Evolutionary conservation across 192 early-diverging fungal genomes (phyloP).

Genomic region (Linnemannia elongata): DNA sequence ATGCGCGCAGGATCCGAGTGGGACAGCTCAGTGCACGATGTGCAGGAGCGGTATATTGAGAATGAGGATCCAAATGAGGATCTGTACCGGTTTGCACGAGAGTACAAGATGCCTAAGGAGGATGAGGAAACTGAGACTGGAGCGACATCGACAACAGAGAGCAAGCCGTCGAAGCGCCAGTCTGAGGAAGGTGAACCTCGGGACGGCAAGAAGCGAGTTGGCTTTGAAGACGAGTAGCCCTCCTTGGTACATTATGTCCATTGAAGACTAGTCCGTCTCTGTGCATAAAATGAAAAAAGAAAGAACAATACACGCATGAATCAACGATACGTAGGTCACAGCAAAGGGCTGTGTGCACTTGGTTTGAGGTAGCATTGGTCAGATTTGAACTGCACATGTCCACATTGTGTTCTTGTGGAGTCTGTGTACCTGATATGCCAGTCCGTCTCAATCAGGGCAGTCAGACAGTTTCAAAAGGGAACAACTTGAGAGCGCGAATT

Average conservation of each 20-base stretch:
- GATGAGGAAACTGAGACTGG: background rate
- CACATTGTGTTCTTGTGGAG: background rate
- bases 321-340: no score
- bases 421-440: background rate
- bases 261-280: background rate
- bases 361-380: no score
- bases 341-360: no score
- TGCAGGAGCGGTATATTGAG: slow-evolving; percentile 51
- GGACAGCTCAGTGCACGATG: slow-evolving; percentile 40
- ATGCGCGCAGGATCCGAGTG: slow-evolving; percentile 60
- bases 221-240: slow-evolving; percentile 21
- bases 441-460: background rate
- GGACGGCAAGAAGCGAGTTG: slow-evolving; percentile 27
- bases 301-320: background rate
- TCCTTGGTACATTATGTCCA: background rate
- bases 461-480: background rate
- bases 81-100: slow-evolving; percentile 43
- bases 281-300: background rate
- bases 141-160: background rate
- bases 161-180: background rate
- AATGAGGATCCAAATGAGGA: slow-evolving; percentile 31
- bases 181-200: background rate
- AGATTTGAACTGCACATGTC: no score
- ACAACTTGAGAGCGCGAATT: background rate
- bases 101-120: slow-evolving; percentile 35